phyloP scores from a whole-genome alignment of 371 early-diverging fungal species.

The Dinochytrium kinnereticum region DNA sequence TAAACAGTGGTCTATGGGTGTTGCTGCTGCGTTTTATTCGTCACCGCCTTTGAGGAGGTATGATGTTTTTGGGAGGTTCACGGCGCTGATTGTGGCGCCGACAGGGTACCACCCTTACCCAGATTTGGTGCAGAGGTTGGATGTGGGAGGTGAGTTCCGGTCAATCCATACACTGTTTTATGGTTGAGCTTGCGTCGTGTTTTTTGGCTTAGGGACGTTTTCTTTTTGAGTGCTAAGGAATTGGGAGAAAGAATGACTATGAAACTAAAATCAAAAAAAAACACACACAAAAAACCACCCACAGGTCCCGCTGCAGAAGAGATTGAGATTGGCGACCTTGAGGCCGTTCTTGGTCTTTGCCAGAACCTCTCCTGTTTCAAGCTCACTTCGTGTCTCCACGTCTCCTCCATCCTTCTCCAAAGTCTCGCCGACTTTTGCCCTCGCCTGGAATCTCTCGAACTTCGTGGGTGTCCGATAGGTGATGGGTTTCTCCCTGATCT shows the following conservation, averaged over 20 bases:
- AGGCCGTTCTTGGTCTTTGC: constrained; percentile 38
- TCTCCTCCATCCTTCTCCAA: constrained; percentile 44
- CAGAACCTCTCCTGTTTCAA: constrained; percentile 34
- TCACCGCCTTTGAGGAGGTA: constrained; percentile 32
- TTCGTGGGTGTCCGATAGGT: constrained; percentile 35
- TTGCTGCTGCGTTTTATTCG: constrained; percentile 33
- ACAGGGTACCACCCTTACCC: constrained; percentile 34
- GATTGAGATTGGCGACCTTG: constrained; percentile 44
- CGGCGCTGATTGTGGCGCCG: constrained; percentile 14
- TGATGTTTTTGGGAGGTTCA: constrained; percentile 33
- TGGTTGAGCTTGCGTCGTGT: background rate
- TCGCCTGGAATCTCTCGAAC: constrained; percentile 20
- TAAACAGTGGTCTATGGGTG: constrained; percentile 31
- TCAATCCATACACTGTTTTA: background rate
- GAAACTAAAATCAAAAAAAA: too few relatives aligned
- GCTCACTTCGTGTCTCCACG: constrained; percentile 36
- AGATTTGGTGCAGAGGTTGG: constrained; percentile 31
- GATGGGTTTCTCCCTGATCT: constrained; percentile 32
- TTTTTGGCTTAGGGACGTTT: background rate
- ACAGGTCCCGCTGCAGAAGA: constrained; percentile 41
- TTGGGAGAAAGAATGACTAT: too few relatives aligned
- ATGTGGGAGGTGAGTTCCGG: constrained; percentile 24
- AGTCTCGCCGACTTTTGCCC: constrained; percentile 37
- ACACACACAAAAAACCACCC: too few relatives aligned
- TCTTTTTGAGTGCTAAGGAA: too few relatives aligned